Evolutionary conservation across 192 early-diverging fungal species (phyloP).

Genomic region (Umbelopsis sp.): DNA sequence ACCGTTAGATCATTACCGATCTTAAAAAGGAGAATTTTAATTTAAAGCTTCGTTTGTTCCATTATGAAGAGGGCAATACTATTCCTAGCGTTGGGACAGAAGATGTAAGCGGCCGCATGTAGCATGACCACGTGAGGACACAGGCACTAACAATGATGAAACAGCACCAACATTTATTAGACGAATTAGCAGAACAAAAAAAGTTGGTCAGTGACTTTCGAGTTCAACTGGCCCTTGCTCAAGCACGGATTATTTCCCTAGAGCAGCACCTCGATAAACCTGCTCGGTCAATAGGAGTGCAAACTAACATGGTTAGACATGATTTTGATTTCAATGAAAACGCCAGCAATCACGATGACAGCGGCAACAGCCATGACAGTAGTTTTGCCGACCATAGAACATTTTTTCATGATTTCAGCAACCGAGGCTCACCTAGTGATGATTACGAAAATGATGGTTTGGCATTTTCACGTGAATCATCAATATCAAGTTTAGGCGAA

Average conservation of each 20-base stretch:
- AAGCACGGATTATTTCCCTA: not conserved
- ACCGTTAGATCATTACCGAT: slow-evolving; percentile 25
- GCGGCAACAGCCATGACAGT: too few relatives aligned
- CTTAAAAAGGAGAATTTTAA: slow-evolving; percentile 37
- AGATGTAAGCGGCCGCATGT: not conserved
- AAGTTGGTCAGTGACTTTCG: not conserved
- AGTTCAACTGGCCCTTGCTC: not conserved
- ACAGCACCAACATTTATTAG: not conserved
- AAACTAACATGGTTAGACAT: slow-evolving; percentile 7
- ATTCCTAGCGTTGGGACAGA: not conserved
- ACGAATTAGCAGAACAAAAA: slow-evolving; percentile 8
- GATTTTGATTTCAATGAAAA: slow-evolving; percentile 15
- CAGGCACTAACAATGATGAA: not conserved
- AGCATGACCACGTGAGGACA: not conserved
- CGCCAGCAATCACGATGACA: not conserved
- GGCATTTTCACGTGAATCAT: slow-evolving; percentile 6
- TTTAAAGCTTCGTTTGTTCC: slow-evolving; percentile 30
- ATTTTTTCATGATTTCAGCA: not conserved
- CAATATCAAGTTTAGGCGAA: not conserved
- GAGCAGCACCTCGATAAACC: not conserved
- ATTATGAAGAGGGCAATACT: slow-evolving; percentile 22
- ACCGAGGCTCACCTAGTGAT: not conserved
- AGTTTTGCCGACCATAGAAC: too few relatives aligned
- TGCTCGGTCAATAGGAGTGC: not conserved
- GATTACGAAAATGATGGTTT: not conserved